Conservation (phyloP, 2,329 filamentous ascomycete species). For the Botrytis hyacinthi region DNA sequence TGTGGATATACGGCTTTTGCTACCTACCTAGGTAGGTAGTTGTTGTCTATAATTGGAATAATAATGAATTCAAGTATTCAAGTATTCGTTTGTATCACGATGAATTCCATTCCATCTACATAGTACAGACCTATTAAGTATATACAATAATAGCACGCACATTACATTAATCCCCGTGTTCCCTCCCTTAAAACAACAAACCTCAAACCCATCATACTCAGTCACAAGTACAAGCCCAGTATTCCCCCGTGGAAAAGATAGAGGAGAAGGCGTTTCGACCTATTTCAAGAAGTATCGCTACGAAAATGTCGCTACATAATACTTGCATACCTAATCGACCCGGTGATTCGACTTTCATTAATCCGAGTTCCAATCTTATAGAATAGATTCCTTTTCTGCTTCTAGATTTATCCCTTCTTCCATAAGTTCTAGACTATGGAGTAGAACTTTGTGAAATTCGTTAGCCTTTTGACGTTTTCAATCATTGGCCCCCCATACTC, state of each 20-base stretch:
- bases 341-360: neutral
- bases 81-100: no score
- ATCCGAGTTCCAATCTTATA: neutral
- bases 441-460: slow-evolving; percentile 2
- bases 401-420: neutral
- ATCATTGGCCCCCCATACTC: neutral
- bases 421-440: neutral
- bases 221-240: neutral
- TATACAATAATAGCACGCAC: neutral
- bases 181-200: neutral
- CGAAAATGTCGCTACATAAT: neutral
- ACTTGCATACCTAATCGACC: neutral
- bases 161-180: neutral
- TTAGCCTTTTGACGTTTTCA: neutral
- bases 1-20: neutral
- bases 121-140: no score
- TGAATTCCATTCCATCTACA: neutral
- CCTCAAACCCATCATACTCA: neutral
- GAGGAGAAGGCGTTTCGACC: neutral
- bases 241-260: neutral
- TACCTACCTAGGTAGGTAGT: no score
- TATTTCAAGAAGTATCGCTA: neutral
- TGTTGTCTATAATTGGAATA: neutral
- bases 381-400: neutral
- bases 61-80: neutral